A percentile compares a stretch with the other conserved stretches of the same genome.
Conservation (phyloP, 208 protist species). For the Acanthamoeba culbertsoni region DNA sequence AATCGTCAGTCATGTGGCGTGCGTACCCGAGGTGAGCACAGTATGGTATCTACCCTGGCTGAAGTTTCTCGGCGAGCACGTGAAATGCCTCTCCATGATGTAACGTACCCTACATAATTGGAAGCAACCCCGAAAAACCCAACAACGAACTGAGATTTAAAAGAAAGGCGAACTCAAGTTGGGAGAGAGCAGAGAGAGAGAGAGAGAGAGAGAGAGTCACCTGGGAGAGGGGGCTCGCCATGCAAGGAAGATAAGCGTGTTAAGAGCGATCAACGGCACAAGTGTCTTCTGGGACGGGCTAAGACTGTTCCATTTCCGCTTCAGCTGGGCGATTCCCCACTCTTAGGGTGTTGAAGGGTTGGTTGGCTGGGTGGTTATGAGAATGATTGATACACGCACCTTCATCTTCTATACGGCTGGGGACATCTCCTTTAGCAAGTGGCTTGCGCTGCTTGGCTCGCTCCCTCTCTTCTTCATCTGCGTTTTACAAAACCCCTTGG, state of each 20-base stretch:
- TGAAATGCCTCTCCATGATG: not conserved
- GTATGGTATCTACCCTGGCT: not conserved
- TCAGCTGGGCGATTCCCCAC: not conserved
- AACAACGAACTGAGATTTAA: not conserved
- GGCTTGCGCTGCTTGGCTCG: not conserved
- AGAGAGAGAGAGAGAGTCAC: not conserved
- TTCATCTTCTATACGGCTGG: not conserved
- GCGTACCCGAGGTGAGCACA: not conserved
- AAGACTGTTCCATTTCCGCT: not conserved
- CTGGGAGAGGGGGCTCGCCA: not conserved
- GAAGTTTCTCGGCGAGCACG: not conserved
- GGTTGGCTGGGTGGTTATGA: too few relatives aligned
- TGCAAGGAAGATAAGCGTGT: not conserved
- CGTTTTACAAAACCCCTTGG: too few relatives aligned
- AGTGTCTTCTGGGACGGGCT: not conserved
- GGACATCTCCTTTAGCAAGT: not conserved
- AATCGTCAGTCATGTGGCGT: too few relatives aligned
- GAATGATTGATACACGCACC: not conserved
- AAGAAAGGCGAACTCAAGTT: not conserved
- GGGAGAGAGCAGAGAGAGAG: not conserved
- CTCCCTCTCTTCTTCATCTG: not conserved
- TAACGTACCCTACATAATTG: not conserved
- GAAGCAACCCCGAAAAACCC: not conserved
- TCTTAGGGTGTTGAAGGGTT: too few relatives aligned
- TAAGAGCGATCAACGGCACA: not conserved